Percentiles rank a stretch among this genome's conserved stretches.
phyloP scores from a whole-genome alignment of 495 filamentous ascomycete genomes.

The Lichina pygmaea region DNA sequence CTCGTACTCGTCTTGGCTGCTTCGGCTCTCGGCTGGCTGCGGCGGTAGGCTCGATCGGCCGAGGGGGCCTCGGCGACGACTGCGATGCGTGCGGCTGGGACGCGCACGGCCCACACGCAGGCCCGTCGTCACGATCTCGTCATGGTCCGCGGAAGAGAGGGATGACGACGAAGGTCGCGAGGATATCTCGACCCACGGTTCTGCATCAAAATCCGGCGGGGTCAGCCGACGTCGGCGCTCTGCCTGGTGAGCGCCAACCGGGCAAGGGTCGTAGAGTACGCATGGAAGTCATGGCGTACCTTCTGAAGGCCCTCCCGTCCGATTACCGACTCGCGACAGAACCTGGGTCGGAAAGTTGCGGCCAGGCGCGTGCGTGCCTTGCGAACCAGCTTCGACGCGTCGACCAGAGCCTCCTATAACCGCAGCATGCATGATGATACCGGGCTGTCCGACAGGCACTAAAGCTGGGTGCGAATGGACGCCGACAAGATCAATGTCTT shows the following conservation, averaged over 20 bases:
- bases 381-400: too few relatives aligned
- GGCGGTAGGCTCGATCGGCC: constrained; percentile 11
- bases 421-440: too few relatives aligned
- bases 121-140: constrained; percentile 71
- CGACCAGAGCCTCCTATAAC: too few relatives aligned
- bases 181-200: constrained; percentile 90
- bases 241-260: not conserved
- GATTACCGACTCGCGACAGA: not conserved
- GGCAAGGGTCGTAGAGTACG: not conserved
- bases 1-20: constrained; percentile 78
- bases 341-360: not conserved
- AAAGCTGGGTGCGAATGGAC: too few relatives aligned
- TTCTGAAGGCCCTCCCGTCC: not conserved
- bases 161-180: constrained; percentile 83
- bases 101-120: constrained; percentile 39
- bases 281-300: not conserved
- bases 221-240: not conserved
- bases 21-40: constrained; percentile 15
- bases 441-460: too few relatives aligned
- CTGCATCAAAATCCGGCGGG: constrained; percentile 17
- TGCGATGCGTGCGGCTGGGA: constrained; percentile 24
- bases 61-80: constrained; percentile 20
- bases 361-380: too few relatives aligned
- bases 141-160: constrained; percentile 43
- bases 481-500: too few relatives aligned